Evolutionary conservation across 495 filamentous ascomycete species (phyloP).

Genomic region (Podospora anserina): DNA sequence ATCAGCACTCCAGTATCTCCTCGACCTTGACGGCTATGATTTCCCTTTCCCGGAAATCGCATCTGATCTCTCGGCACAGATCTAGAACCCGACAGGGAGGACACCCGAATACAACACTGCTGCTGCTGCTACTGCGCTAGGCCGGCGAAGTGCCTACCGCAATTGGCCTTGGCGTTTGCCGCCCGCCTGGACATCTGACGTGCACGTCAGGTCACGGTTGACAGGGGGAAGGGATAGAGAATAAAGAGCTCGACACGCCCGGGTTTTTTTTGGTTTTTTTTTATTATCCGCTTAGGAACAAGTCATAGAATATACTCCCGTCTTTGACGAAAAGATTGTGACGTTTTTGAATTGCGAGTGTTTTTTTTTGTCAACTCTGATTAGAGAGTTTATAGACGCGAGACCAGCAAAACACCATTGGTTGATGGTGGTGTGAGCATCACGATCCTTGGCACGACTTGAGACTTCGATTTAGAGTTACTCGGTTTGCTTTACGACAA

Average conservation of each 20-base stretch:
- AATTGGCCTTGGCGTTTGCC: neutral
- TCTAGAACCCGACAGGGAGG: neutral
- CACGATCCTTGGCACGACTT: neutral
- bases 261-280: neutral
- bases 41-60: neutral
- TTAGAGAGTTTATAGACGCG: neutral
- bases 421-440: neutral
- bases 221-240: neutral
- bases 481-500: no score
- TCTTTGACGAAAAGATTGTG: neutral
- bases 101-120: neutral
- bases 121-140: neutral
- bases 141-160: neutral
- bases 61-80: neutral
- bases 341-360: neutral
- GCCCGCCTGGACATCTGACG: neutral
- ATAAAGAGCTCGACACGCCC: neutral
- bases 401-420: neutral
- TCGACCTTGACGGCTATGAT: neutral
- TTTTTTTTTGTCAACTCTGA: neutral
- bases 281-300: no score
- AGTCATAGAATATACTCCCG: no score
- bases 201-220: neutral
- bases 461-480: neutral
- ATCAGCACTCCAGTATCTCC: neutral